These are phyloP conservation scores for Jatropha multifida DNA, from an alignment of 441 rosid species.

Conservation along the genomic window DNA sequence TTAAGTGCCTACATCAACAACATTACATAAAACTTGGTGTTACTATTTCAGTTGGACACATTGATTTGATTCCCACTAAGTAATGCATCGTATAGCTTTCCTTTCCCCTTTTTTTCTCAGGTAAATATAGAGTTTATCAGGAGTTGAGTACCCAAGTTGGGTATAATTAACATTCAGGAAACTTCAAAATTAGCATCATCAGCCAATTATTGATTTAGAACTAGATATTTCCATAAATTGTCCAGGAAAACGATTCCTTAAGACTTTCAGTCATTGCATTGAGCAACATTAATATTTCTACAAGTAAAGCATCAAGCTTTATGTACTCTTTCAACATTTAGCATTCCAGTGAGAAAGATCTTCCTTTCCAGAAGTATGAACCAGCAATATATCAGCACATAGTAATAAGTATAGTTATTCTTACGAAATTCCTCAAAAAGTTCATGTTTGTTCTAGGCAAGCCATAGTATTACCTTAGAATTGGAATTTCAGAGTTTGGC, in stretches of 20 bases:
- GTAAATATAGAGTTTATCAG: no score
- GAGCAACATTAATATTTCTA: not conserved
- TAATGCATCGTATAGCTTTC: no score
- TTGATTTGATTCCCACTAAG: no score
- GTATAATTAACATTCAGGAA: not conserved
- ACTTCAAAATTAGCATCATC: not conserved
- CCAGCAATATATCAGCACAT: not conserved
- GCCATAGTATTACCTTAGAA: not conserved
- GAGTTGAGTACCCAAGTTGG: no score
- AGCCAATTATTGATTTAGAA: not conserved
- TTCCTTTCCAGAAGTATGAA: not conserved
- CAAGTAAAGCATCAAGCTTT: not conserved
- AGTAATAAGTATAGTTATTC: not conserved
- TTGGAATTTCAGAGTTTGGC: slow-evolving; percentile 48
- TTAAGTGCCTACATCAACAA: no score
- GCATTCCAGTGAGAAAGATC: not conserved
- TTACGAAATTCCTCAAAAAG: not conserved
- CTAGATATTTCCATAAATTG: not conserved
- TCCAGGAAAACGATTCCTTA: not conserved
- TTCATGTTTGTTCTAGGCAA: not conserved
- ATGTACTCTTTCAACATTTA: no score
- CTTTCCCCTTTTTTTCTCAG: no score
- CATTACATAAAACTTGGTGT: no score
- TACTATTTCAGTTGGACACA: no score
- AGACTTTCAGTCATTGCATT: not conserved